Percentiles rank a stretch among this genome's conserved stretches.
phyloP scores from a whole-genome alignment of 306 rosid species.

The Lupinus albus region DNA sequence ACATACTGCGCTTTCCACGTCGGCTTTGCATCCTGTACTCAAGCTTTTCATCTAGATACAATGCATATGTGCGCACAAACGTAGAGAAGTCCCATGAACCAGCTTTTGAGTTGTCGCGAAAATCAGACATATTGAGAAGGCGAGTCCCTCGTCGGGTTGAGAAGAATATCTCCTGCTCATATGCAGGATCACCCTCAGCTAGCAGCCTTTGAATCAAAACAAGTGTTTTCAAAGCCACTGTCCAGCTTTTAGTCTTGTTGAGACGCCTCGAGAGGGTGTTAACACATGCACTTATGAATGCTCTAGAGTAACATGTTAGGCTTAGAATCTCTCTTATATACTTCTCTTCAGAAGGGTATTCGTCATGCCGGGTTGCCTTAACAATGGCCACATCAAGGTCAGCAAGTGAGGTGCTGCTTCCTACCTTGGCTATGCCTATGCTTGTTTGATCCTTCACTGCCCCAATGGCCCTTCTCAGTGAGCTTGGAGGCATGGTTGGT shows the following conservation, averaged over 20 bases:
- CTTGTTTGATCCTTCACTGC: slow-evolving; percentile 94
- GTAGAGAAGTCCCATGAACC: slow-evolving; percentile 83
- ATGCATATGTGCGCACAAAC: slow-evolving; percentile 72
- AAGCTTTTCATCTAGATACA: slow-evolving; percentile 82
- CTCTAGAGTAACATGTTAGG: slow-evolving; percentile 80
- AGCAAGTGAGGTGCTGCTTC: slow-evolving; percentile 77
- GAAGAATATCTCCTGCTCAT: slow-evolving; percentile 91
- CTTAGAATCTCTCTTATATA: slow-evolving; percentile 78
- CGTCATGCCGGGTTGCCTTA: slow-evolving; percentile 84
- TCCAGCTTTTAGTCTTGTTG: slow-evolving; percentile 82
- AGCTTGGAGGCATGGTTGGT: slow-evolving; percentile 60
- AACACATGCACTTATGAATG: slow-evolving; percentile 70
- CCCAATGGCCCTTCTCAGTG: slow-evolving; percentile 77
- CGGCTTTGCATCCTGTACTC: slow-evolving; percentile 90
- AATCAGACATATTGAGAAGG: slow-evolving; percentile 87
- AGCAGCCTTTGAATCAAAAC: slow-evolving; percentile 70
- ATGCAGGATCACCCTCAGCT: slow-evolving; percentile 88
- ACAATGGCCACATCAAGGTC: slow-evolving; percentile 95
- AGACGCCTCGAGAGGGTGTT: slow-evolving; percentile 73
- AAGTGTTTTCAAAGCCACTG: slow-evolving; percentile 76
- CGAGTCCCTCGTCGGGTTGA: slow-evolving; percentile 90
- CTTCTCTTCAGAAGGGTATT: slow-evolving; percentile 81
- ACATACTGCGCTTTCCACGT: slow-evolving; percentile 62
- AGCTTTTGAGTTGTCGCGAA: slow-evolving; percentile 55
- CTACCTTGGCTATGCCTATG: slow-evolving; percentile 89